phyloP scores from a whole-genome alignment of 345 rosid species.

The Populus ilicifolia region DNA sequence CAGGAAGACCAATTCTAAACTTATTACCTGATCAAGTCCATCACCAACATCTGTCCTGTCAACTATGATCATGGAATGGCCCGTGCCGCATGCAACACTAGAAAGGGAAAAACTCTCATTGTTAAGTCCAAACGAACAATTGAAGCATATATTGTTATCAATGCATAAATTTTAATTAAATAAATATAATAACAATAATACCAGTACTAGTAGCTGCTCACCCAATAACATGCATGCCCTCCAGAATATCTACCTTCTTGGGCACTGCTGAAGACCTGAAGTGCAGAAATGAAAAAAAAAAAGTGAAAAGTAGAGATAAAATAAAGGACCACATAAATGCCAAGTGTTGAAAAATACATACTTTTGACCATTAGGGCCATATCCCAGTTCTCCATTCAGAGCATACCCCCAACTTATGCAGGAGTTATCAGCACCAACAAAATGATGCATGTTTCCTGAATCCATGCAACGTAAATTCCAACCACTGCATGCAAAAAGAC shows the following conservation, averaged over 20 bases:
- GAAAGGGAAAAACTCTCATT: conserved; percentile 16
- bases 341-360: conserved; percentile 22
- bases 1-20: neutral
- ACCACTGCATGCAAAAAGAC: conserved; percentile 49
- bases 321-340: neutral
- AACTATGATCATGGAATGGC: conserved; percentile 84
- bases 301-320: conserved; percentile 6
- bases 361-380: conserved; percentile 94
- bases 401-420: conserved; percentile 99
- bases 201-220: conserved; percentile 17
- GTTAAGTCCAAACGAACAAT: neutral
- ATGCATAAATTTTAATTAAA: too few relatives aligned
- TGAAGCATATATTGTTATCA: neutral
- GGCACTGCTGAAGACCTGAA: conserved; percentile 91
- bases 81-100: conserved; percentile 87
- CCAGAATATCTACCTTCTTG: conserved; percentile 85
- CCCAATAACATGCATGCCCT: conserved; percentile 90
- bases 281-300: conserved; percentile 4
- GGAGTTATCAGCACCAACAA: conserved; percentile 94
- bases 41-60: conserved; percentile 65
- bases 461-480: conserved; percentile 98
- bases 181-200: neutral
- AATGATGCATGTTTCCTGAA: conserved; percentile 93
- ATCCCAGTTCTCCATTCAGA: conserved; percentile 90
- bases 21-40: conserved; percentile 75